Evolutionary conservation across 306 rosid genomes (phyloP), one percentile per base, ranked within the genome.

Genomic region (Trifolium fragiferum): DNA sequence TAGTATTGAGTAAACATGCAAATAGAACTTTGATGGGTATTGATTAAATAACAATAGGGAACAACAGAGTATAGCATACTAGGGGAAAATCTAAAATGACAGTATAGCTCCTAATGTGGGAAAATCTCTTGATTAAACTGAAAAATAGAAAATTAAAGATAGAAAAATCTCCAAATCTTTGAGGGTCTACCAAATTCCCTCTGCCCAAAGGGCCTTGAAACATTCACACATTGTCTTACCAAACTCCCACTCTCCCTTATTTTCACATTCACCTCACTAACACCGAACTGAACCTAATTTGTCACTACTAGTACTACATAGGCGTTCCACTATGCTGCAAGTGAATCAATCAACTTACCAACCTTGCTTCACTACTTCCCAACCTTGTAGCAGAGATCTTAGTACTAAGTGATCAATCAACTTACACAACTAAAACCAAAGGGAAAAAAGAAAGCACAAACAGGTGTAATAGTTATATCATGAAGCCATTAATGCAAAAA

Each of bases 401-500:
- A 63, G 60, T 12, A 61, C 60, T 73, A 60, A 15, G 27, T 64
- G 47, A 27, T 50, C 72, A 64, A 50, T 50, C 55, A 40, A 40
- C 23, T 65, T 10, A 47, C 53, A 78, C 25, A 70, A 21, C 20
- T 30, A 66, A 70, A 71, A 53, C 10, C 43, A 21, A 30, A 19
- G 55, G 75, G 15, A 38, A 38, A 20, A 62, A 68, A 23, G 33
- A 30, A 30, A 16, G 3, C 13, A 74, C n/a, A 67, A 44, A 66
- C 5, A 66, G 46, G 66, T 67, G 33, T 30, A 79, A 66, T 7
- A 74, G 80, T 4, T 25, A 68, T 79, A 72, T 30, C 63, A 43
- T 47, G 47, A 80, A 76, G 72, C 43, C 20, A 74, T 79, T 32
- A n/a, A 41, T 50, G 7, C 27, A 74, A 72, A 75, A 68, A 62